A percentile compares a stretch with the other conserved stretches of the same genome.
Conservation (phyloP, 805 yeast species). For the Hanseniaspora valbyensis region DNA sequence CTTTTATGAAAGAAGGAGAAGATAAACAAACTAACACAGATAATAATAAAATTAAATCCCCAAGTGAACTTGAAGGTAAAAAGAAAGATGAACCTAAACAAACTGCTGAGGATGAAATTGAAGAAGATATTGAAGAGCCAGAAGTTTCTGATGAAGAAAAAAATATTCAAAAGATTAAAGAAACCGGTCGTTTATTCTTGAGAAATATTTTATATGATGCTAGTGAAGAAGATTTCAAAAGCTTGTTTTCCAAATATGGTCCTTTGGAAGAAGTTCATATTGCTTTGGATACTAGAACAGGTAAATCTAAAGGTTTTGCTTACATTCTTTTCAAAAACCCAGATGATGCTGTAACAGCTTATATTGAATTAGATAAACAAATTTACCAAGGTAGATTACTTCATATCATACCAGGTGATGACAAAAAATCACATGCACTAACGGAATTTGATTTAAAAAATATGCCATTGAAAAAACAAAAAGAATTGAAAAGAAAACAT, state of each 20-base stretch:
- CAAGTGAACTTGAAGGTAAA: constrained; percentile 2
- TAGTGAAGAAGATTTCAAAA: constrained; percentile 63
- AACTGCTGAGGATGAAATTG: constrained; percentile 12
- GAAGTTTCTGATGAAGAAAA: constrained; percentile 37
- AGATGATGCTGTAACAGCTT: constrained; percentile 69
- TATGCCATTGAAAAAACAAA: constrained; percentile 84
- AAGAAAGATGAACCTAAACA: constrained; percentile 12
- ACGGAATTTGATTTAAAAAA: constrained; percentile 88
- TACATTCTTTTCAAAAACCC: constrained; percentile 62
- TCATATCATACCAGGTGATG: constrained; percentile 78
- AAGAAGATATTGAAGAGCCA: constrained; percentile 16
- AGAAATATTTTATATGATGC: constrained; percentile 76
- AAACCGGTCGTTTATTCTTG: constrained; percentile 74
- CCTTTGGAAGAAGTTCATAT: constrained; percentile 77
- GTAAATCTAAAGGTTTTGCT: constrained; percentile 86
- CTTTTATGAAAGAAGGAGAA: constrained; percentile 49
- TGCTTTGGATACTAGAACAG: constrained; percentile 82
- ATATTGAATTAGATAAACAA: constrained; percentile 62
- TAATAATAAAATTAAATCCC: constrained; percentile 14
- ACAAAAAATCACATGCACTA: constrained; percentile 66
- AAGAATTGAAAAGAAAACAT: constrained; percentile 68
- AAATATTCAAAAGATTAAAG: constrained; percentile 40
- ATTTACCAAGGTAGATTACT: constrained; percentile 88
- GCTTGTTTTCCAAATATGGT: constrained; percentile 60
- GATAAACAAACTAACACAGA: constrained; percentile 21